Evolutionary conservation across 2,329 filamentous ascomycete species (phyloP).

Genomic region (Blastomyces gilchristii): DNA sequence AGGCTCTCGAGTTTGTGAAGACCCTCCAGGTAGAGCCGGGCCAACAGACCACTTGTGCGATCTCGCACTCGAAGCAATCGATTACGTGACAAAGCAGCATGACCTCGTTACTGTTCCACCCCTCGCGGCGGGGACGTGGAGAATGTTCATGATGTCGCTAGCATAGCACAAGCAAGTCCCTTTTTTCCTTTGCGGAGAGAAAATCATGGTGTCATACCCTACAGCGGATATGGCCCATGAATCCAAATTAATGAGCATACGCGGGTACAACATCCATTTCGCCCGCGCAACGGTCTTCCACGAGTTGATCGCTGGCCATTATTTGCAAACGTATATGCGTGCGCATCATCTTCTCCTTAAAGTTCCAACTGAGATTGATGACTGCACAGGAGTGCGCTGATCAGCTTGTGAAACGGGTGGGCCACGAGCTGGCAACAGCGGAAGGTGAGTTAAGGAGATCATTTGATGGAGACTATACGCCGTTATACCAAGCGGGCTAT

Average conservation of each 20-base stretch:
- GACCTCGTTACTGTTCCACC: slow-evolving; percentile 47
- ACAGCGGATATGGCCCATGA: slow-evolving; percentile 29
- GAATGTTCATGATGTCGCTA: slow-evolving; percentile 49
- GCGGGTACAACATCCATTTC: slow-evolving; percentile 50
- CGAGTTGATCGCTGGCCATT: slow-evolving; percentile 51
- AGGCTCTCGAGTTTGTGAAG: slow-evolving; percentile 48
- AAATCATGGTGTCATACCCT: slow-evolving; percentile 49
- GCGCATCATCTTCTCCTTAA: slow-evolving; percentile 49
- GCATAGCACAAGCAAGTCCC: slow-evolving; percentile 46
- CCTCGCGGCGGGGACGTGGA: slow-evolving; percentile 45
- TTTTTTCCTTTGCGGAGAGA: slow-evolving; percentile 49
- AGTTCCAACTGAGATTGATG: slow-evolving; percentile 49
- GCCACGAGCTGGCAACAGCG: slow-evolving; percentile 50
- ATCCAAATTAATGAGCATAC: slow-evolving; percentile 50
- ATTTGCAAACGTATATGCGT: slow-evolving; percentile 47
- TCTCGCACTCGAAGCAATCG: slow-evolving; percentile 43
- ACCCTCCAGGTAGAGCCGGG: slow-evolving; percentile 45
- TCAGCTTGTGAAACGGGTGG: slow-evolving; percentile 46
- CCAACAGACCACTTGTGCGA: slow-evolving; percentile 42
- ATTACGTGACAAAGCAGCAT: slow-evolving; percentile 42
- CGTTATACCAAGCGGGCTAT: slow-evolving; percentile 51
- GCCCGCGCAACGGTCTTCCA: slow-evolving; percentile 51
- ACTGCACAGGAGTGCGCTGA: slow-evolving; percentile 47
- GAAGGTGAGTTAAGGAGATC: slow-evolving; percentile 51
- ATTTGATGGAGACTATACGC: slow-evolving; percentile 46